These are phyloP conservation scores for Botrytis medusae DNA, from an alignment of 2,329 filamentous ascomycete species.

Conservation along the genomic window DNA sequence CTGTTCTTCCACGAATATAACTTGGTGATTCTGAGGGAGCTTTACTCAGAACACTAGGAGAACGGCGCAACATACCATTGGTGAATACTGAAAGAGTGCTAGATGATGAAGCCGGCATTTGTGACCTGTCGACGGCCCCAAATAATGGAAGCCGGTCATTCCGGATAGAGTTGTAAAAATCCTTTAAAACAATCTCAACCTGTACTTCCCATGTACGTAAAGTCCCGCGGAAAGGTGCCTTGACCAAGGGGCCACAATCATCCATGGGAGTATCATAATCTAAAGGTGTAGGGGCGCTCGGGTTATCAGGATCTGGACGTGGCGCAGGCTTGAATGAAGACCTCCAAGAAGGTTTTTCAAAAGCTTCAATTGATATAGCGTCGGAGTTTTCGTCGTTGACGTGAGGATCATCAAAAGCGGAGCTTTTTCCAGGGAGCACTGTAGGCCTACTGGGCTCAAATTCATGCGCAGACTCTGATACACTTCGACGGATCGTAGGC, in stretches of 20 bases:
- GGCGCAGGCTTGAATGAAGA: conserved; percentile 38
- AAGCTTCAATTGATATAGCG: conserved; percentile 36
- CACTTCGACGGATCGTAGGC: conserved; percentile 77
- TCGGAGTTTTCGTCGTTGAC: conserved; percentile 27
- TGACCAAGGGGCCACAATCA: conserved; percentile 74
- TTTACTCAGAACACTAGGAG: conserved; percentile 89
- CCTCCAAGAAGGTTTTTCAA: conserved; percentile 39
- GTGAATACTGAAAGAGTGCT: conserved; percentile 70
- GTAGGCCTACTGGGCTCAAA: conserved; percentile 56
- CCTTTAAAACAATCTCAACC: conserved; percentile 85
- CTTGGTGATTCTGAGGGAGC: conserved; percentile 78
- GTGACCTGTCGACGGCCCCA: conserved; percentile 56
- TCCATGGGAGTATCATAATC: conserved; percentile 46
- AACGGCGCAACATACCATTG: conserved; percentile 72
- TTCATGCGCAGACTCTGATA: conserved; percentile 69
- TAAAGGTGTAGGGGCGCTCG: conserved; percentile 41
- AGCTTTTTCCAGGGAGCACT: conserved; percentile 47
- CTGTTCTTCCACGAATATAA: conserved; percentile 70
- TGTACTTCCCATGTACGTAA: conserved; percentile 83
- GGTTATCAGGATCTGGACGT: conserved; percentile 40
- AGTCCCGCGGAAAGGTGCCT: conserved; percentile 70
- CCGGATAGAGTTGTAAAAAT: conserved; percentile 87
- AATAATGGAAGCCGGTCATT: conserved; percentile 84
- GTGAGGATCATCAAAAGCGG: conserved; percentile 28
- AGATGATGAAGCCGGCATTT: conserved; percentile 46